A percentile compares a stretch with the other conserved stretches of the same genome.
Evolutionary conservation across 768 basidiomycete species (phyloP).

Genomic region (Lactifluus pinguis): DNA sequence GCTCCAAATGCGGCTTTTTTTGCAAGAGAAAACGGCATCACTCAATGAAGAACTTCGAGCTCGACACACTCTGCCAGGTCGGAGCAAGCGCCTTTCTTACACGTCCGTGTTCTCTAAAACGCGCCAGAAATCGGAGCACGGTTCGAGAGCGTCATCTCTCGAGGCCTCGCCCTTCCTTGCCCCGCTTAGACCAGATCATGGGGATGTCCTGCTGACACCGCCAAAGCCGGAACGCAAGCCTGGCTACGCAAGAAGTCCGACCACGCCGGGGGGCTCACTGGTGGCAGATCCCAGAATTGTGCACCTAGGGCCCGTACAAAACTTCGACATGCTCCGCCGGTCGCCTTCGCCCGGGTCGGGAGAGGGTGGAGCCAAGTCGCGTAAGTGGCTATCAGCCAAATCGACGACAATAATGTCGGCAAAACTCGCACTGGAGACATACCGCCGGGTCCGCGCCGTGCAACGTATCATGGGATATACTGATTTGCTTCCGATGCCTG

Average conservation of each 20-base stretch:
- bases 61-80: conserved; percentile 21
- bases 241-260: conserved; percentile 35
- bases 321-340: conserved; percentile 21
- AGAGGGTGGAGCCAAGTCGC: conserved; percentile 2
- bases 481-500: conserved; percentile 41
- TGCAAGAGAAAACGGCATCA: conserved; percentile 51
- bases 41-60: conserved; percentile 44
- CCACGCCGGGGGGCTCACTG: conserved; percentile 27
- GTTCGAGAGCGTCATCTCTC: conserved; percentile 33
- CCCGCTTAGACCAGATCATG: conserved; percentile 21
- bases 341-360: conserved; percentile 2
- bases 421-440: conserved; percentile 47
- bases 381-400: conserved; percentile 6
- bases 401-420: conserved; percentile 35
- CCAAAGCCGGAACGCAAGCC: conserved; percentile 26
- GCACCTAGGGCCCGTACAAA: conserved; percentile 48
- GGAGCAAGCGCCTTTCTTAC: conserved; percentile 35
- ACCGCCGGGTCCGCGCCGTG: conserved; percentile 50
- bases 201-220: conserved; percentile 12
- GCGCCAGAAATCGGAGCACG: conserved; percentile 35
- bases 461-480: conserved; percentile 60
- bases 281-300: conserved; percentile 41
- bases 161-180: conserved; percentile 34
- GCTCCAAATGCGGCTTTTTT: conserved; percentile 55
- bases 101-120: conserved; percentile 48